Base-by-base conservation (phyloP, 352 stramenopile genomes). In the Achlya hypogyna region DNA sequence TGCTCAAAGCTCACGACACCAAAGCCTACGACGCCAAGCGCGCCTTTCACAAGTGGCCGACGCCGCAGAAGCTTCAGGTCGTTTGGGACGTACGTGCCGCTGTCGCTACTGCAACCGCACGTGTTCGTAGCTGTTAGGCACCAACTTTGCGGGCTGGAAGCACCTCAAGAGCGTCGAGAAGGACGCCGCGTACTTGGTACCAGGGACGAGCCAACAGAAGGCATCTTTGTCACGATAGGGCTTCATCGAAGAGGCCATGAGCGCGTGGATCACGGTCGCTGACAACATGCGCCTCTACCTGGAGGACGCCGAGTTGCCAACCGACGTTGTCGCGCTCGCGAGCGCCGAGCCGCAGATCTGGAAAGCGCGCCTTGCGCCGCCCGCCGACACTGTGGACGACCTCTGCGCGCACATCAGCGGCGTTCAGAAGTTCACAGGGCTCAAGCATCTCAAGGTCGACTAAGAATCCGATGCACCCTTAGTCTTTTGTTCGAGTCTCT, bases 171-270 rank as follows among this genome's bases (percentile, higher is more conserved):
- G 87, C 16, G 70, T 74, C n/a, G 69, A 70, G 23, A 77, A 64
- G 40, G 54, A 64, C 54, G 54, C 47, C 23, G 54, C 54, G 35
- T 52, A 51, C n/a, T 47, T 64, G 34, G 54, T 64, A 51, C 54
- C 14, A 45, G 1, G n/a, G n/a, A n/a, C n/a, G n/a, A n/a, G n/a
- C n/a, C n/a, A n/a, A n/a, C n/a, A n/a, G n/a, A n/a, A n/a, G n/a
- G n/a, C n/a, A n/a, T n/a, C n/a, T n/a, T n/a, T n/a, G n/a, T n/a
- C 38, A 10, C 38, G n/a, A 82, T 82, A 76, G 27, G 76, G 79
- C 2, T 90, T 89, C 52, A 84, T 92, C 23, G 78, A 90, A 62
- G 53, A 71, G 6, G 75, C 83, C 0, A 87, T 85, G 76, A 56
- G 75, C 16, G 74, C 72, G 49, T 92, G 81, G 81, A 69, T 89